Evolutionary conservation across 2,329 filamentous ascomycete genomes (phyloP), one percentile per base, ranked within the genome.

Genomic region (Golovinomyces cichoracearum): DNA sequence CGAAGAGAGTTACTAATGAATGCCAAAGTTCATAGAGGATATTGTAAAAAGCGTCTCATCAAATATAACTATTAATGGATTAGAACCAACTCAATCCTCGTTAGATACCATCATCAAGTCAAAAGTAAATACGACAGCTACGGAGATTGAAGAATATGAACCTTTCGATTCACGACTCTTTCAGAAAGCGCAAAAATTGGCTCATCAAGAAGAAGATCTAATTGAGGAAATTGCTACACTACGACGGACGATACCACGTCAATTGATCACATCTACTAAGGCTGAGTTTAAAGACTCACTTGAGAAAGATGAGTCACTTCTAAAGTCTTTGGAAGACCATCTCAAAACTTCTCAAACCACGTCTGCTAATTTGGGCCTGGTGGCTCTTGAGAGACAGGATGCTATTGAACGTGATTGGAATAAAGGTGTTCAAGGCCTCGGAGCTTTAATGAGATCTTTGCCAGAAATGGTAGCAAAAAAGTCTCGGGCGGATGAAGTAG

Each of bases 41-140:
- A 76, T 74, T 12, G 78, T 78, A 61, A 64, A 64, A 48, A 66
- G 74, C 52, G 72, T 74, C 25, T 63, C 68, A 2, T 68, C 70
- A 9, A 77, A 76, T 63, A 68, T 79, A 49, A 67, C 67, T 52
- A 76, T 79, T 58, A 79, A 79, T 63, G 76, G 76, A 49, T 64
- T 53, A 61, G 59, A 66, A 49, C 55, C 68, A 40, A 52, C 63
- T 13, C 57, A 60, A 4, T 53, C 60, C 44, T 65, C 68, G 57
- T 60, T 60, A 3, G n/a, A 53, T 10, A 46, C 49, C 3, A 50
- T 57, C n/a, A 52, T 69, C 47, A 17, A 33, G 4, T 10, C 44
- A 10, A 17, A 25, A 7, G n/a, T 22, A 40, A 9, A 22, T 10
- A 9, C 12, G 37, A 54, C 52, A 42, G 46, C 54, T 4, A 38